phyloP scores from a whole-genome alignment of 1,284 basidiomycete species.

The Rhodofomes roseus region DNA sequence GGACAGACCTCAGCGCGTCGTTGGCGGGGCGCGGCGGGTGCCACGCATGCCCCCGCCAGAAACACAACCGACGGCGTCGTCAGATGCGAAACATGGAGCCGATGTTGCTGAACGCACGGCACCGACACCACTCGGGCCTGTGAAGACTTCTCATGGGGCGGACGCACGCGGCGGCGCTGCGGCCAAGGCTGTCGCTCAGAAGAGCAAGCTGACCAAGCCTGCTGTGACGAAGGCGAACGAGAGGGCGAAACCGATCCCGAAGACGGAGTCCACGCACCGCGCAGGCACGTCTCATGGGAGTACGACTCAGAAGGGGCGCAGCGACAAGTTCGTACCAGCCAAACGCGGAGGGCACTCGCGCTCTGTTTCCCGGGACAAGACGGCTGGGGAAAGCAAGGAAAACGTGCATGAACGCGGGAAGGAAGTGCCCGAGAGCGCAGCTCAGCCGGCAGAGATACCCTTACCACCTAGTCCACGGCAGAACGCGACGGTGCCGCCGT shows the following conservation, averaged over 20 bases:
- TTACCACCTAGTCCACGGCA: slow-evolving; percentile 28
- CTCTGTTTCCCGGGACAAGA: background rate
- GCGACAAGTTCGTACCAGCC: background rate
- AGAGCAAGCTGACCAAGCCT: background rate
- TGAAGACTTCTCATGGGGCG: background rate
- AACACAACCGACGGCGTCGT: background rate
- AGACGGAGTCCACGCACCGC: background rate
- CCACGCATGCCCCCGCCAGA: slow-evolving; percentile 10
- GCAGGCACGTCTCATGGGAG: background rate
- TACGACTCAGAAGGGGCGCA: background rate
- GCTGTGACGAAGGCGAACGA: background rate
- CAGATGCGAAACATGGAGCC: background rate
- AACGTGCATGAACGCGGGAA: background rate
- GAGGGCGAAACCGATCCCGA: background rate
- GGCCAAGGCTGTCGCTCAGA: background rate
- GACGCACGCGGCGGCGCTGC: background rate
- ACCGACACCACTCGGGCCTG: background rate
- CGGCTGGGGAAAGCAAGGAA: slow-evolving; percentile 1
- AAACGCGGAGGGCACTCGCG: background rate
- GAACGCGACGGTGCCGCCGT: background rate
- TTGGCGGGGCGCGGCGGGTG: slow-evolving; percentile 22
- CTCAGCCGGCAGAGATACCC: background rate
- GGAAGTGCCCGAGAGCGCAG: background rate
- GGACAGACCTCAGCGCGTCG: slow-evolving; percentile 16
- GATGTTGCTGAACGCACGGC: background rate